A percentile compares a stretch with the other conserved stretches of the same genome.
These are phyloP conservation scores for Aspergillus niger DNA, from an alignment of 2,329 filamentous ascomycete species.

Conservation along the genomic window DNA sequence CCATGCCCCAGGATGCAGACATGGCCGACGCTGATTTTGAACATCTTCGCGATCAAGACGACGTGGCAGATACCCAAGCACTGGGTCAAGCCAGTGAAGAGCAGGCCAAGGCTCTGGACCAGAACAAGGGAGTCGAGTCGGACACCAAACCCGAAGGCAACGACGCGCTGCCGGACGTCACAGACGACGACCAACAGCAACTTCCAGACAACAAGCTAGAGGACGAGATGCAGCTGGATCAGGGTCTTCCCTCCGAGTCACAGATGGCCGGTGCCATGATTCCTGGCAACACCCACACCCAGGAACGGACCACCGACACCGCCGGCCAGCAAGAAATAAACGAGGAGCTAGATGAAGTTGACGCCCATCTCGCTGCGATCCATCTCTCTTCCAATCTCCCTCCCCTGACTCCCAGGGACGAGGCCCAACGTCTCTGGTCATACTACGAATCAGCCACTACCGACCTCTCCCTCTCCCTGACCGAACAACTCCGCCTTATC, in stretches of 20 bases:
- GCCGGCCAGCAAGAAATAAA: slow-evolving; percentile 47
- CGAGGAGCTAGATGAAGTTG: slow-evolving; percentile 50
- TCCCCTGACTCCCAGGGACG: slow-evolving; percentile 50
- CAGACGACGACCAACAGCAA: slow-evolving; percentile 45
- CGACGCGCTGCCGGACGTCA: slow-evolving; percentile 59
- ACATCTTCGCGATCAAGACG: slow-evolving; percentile 82
- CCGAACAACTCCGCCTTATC: slow-evolving; percentile 93
- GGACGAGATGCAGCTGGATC: slow-evolving; percentile 46
- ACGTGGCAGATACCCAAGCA: slow-evolving; percentile 83
- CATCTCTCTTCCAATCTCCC: slow-evolving; percentile 62
- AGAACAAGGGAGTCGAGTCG: slow-evolving; percentile 81
- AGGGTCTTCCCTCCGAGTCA: slow-evolving; percentile 39
- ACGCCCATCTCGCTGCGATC: slow-evolving; percentile 67
- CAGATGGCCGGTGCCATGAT: slow-evolving; percentile 56
- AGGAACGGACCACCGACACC: slow-evolving; percentile 29
- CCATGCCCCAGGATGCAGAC: slow-evolving; percentile 64
- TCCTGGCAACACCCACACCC: slow-evolving; percentile 47
- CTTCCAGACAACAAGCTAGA: slow-evolving; percentile 51
- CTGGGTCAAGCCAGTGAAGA: slow-evolving; percentile 87
- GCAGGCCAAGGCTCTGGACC: slow-evolving; percentile 80
- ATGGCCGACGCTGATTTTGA: slow-evolving; percentile 85
- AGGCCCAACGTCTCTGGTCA: slow-evolving; percentile 77
- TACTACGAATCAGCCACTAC: slow-evolving; percentile 83
- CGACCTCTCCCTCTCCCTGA: slow-evolving; percentile 81
- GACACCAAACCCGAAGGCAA: slow-evolving; percentile 59